Conservation (phyloP, 2,329 filamentous ascomycete species). For the Stagonosporopsis vannaccii region DNA sequence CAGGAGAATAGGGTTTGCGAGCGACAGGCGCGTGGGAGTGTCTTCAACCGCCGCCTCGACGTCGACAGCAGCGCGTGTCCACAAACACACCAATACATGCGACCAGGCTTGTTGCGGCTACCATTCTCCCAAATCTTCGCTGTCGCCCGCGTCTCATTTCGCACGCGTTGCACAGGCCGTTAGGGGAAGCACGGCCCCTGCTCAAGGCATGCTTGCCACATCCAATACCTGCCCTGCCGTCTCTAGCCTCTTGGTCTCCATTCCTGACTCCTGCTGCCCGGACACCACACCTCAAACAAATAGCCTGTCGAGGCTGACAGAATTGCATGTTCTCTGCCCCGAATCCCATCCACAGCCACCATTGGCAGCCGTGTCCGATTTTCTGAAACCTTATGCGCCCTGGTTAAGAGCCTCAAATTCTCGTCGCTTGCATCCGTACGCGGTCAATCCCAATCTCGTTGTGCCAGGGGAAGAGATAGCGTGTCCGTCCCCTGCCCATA, state of each 20-base stretch:
- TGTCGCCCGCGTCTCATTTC: slow-evolving; percentile 24
- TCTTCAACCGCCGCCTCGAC: slow-evolving; percentile 4
- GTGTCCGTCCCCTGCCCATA: slow-evolving; percentile 8
- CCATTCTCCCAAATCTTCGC: slow-evolving; percentile 3
- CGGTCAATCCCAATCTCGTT: slow-evolving; percentile 18
- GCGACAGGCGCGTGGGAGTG: slow-evolving; percentile 12
- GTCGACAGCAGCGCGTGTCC: background rate
- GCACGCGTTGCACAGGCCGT: slow-evolving; percentile 25
- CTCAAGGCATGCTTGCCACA: slow-evolving; percentile 17
- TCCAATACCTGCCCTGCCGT: slow-evolving; percentile 15
- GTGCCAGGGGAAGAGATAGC: slow-evolving; percentile 14
- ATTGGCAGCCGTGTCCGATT: slow-evolving; percentile 8
- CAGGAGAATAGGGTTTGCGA: slow-evolving; percentile 22
- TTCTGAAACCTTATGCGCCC: slow-evolving; percentile 17
- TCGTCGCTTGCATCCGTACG: slow-evolving; percentile 6
- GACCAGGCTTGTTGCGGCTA: slow-evolving; percentile 4
- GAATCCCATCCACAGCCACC: background rate
- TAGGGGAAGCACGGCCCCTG: slow-evolving; percentile 11
- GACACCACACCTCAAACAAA: slow-evolving; percentile 1
- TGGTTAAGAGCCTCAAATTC: slow-evolving; percentile 15
- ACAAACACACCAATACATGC: background rate
- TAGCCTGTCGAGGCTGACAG: slow-evolving; percentile 4
- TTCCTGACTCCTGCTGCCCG: slow-evolving; percentile 16
- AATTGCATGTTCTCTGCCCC: background rate
- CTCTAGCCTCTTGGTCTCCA: slow-evolving; percentile 16